Evolutionary conservation across 2,329 filamentous ascomycete genomes (phyloP).

Genomic region (Cladosporium cucumerinum): DNA sequence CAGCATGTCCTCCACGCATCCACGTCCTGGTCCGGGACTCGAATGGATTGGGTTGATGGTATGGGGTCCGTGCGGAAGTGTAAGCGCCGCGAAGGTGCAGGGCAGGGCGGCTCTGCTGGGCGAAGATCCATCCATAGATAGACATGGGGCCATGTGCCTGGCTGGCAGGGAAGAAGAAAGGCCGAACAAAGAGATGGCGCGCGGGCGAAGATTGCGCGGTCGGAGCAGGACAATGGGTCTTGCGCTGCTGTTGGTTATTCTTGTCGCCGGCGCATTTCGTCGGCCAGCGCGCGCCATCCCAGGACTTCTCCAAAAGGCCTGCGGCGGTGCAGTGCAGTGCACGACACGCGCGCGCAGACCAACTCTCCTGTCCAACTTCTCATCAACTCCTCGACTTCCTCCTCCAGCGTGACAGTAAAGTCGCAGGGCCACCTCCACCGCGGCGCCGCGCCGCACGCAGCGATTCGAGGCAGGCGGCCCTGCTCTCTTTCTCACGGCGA

Average conservation of each 20-base stretch:
- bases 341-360: neutral
- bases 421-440: slow-evolving; percentile 13
- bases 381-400: slow-evolving; percentile 12
- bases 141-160: slow-evolving; percentile 3
- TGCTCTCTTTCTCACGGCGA: neutral
- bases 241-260: slow-evolving; percentile 3
- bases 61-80: slow-evolving; percentile 14
- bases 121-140: slow-evolving; percentile 31
- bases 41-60: slow-evolving; percentile 12
- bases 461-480: slow-evolving; percentile 9
- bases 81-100: slow-evolving; percentile 15
- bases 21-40: slow-evolving; percentile 33
- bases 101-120: slow-evolving; percentile 25
- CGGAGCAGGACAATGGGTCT: slow-evolving; percentile 1
- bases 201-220: slow-evolving; percentile 9
- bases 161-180: slow-evolving; percentile 8
- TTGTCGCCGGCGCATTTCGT: slow-evolving; percentile 12
- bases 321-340: neutral
- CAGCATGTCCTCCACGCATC: slow-evolving; percentile 39
- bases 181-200: slow-evolving; percentile 18
- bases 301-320: slow-evolving; percentile 15
- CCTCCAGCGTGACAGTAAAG: slow-evolving; percentile 13
- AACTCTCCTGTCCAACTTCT: slow-evolving; percentile 7
- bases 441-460: slow-evolving; percentile 12
- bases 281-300: slow-evolving; percentile 8